Percentiles rank a stretch among this genome's conserved stretches.
Conservation (phyloP, 805 yeast species). For the Candida taoyuanica region DNA sequence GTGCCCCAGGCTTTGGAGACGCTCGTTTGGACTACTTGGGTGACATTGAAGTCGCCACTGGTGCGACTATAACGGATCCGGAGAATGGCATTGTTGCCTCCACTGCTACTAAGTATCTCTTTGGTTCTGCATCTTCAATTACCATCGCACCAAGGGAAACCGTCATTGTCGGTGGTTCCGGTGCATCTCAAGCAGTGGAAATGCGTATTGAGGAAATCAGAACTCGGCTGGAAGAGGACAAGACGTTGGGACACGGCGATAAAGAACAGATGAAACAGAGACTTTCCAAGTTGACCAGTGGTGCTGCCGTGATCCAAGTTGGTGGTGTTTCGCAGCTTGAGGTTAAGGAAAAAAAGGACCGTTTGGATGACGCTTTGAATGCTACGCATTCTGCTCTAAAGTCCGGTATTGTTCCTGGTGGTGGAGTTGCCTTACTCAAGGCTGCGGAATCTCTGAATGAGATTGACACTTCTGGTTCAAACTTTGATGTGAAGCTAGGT, state of each 20-base stretch:
- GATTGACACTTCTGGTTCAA: slow-evolving; percentile 36
- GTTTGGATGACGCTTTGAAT: slow-evolving; percentile 96
- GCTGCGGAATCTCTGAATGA: slow-evolving; percentile 75
- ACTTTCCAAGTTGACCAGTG: slow-evolving; percentile 93
- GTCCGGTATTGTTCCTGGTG: slow-evolving; percentile 98
- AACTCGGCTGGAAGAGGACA: slow-evolving; percentile 63
- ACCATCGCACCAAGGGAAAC: slow-evolving; percentile 96
- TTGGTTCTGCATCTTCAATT: slow-evolving; percentile 89
- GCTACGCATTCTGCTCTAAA: slow-evolving; percentile 99
- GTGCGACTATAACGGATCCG: slow-evolving; percentile 83
- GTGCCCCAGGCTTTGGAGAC: slow-evolving; percentile 99
- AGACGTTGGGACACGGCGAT: slow-evolving; percentile 76
- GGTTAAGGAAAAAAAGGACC: slow-evolving; percentile 99
- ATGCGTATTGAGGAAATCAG: slow-evolving; percentile 94
- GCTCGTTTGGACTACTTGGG: slow-evolving; percentile 95
- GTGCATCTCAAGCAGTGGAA: slow-evolving; percentile 72
- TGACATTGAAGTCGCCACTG: slow-evolving; percentile 91
- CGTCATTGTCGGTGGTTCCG: slow-evolving; percentile 88
- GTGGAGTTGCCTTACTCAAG: slow-evolving; percentile 96
- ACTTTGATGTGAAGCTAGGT: slow-evolving; percentile 92
- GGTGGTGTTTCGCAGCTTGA: slow-evolving; percentile 98
- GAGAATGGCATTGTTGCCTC: slow-evolving; percentile 95
- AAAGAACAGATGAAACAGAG: slow-evolving; percentile 96
- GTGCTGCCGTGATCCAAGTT: slow-evolving; percentile 96
- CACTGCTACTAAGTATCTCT: slow-evolving; percentile 81